Percentiles rank a stretch among this genome's conserved stretches.
Evolutionary conservation across 2,329 filamentous ascomycete species (phyloP).

Genomic region (Trichoderma koningiopsis): DNA sequence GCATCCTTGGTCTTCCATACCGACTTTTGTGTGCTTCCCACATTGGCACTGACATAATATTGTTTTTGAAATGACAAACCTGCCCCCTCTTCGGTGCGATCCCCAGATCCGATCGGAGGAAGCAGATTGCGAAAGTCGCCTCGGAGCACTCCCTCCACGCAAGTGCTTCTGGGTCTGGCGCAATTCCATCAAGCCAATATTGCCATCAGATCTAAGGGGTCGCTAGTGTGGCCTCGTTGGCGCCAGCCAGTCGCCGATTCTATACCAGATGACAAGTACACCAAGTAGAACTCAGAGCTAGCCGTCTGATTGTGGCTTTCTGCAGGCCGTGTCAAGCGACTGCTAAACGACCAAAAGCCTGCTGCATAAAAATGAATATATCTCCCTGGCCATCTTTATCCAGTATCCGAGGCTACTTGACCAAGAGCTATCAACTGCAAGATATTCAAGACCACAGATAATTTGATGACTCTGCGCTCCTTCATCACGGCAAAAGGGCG

Average conservation of each 20-base stretch:
- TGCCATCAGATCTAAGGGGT: conserved; percentile 17
- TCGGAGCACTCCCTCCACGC: conserved; percentile 9
- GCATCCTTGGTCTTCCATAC: neutral
- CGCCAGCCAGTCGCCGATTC: conserved; percentile 5
- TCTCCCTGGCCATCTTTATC: neutral
- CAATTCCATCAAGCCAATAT: neutral
- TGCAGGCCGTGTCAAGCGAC: neutral
- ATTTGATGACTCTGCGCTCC: neutral
- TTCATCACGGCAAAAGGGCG: neutral
- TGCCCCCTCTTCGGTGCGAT: neutral
- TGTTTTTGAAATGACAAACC: neutral
- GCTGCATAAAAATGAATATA: neutral
- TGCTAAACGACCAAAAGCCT: conserved; percentile 1
- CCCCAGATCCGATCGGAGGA: conserved; percentile 20
- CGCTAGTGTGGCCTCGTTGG: conserved; percentile 12
- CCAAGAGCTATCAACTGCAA: neutral
- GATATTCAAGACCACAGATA: neutral
- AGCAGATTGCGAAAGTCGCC: conserved; percentile 8
- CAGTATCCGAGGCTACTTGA: neutral
- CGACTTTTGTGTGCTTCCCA: conserved; percentile 18
- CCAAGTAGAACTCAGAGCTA: neutral
- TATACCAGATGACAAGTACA: neutral
- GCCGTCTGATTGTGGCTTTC: neutral
- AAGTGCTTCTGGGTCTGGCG: neutral
- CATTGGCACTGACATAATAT: neutral